These are phyloP conservation scores for Acanthamoeba healyi DNA, from an alignment of 208 protist species.

Conservation along the genomic window DNA sequence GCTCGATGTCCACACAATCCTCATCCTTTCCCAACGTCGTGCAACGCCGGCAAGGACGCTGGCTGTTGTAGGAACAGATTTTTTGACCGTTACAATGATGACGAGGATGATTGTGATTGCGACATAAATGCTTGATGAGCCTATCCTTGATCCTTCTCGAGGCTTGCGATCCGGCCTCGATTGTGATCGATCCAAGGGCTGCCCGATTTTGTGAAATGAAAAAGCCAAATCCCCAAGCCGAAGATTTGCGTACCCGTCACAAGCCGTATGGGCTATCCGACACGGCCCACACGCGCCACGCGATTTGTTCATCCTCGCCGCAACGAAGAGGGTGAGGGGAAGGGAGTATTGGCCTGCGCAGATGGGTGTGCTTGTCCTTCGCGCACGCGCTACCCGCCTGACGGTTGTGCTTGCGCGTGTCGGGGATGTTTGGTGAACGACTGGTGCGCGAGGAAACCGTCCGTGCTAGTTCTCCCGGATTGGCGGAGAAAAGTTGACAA, in stretches of 20 bases:
- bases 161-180: too few species aligned
- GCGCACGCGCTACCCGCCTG: background rate
- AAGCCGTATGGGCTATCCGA: conserved; percentile 17
- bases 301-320: conserved; percentile 36
- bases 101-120: background rate
- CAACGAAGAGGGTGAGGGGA: too few species aligned
- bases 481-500: background rate
- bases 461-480: background rate
- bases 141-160: too few species aligned
- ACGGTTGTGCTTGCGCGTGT: background rate
- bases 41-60: conserved; percentile 38
- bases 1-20: conserved; percentile 47
- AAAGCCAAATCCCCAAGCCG: background rate
- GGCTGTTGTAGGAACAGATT: background rate
- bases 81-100: too few species aligned
- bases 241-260: conserved; percentile 25
- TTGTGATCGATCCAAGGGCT: too few species aligned
- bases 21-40: conserved; percentile 17
- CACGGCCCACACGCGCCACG: conserved; percentile 44
- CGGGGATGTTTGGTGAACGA: background rate
- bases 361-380: too few species aligned
- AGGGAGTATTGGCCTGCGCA: background rate
- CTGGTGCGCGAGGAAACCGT: background rate
- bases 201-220: background rate
- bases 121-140: too few species aligned